phyloP scores from a whole-genome alignment of 768 basidiomycete genomes.

The Phanerodontia chrysosporium region DNA sequence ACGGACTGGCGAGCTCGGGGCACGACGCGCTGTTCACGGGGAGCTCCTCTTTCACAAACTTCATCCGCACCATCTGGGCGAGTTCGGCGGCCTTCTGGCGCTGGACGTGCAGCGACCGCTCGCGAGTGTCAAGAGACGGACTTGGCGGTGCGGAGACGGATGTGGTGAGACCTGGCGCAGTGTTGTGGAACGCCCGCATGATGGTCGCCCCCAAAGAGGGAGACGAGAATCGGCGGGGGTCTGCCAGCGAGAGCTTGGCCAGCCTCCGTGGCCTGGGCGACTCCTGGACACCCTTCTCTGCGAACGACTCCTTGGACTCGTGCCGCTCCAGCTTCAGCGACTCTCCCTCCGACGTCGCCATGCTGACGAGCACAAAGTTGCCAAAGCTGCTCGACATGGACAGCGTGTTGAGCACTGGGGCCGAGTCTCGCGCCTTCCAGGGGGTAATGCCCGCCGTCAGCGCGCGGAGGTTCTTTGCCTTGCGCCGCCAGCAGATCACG shows the following conservation, averaged over 20 bases:
- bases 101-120: constrained; percentile 4
- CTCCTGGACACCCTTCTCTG: background rate
- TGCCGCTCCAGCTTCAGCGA: background rate
- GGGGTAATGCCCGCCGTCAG: background rate
- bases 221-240: background rate
- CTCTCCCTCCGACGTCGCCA: background rate
- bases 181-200: background rate
- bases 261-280: background rate
- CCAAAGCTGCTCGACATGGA: background rate
- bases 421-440: background rate
- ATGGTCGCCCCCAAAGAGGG: background rate
- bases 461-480: background rate
- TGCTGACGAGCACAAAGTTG: background rate
- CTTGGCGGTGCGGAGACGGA: constrained; percentile 9
- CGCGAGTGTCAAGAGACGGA: background rate
- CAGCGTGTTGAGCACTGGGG: background rate
- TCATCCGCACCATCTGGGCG: constrained; percentile 15
- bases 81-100: constrained; percentile 14
- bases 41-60: constrained; percentile 6
- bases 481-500: background rate
- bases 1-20: background rate
- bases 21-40: background rate
- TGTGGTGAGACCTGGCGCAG: background rate
- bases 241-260: background rate
- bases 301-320: background rate